Evolutionary conservation across 1,284 basidiomycete species (phyloP), one percentile per base, ranked within the genome.

Genomic region (Ganoderma sinense): DNA sequence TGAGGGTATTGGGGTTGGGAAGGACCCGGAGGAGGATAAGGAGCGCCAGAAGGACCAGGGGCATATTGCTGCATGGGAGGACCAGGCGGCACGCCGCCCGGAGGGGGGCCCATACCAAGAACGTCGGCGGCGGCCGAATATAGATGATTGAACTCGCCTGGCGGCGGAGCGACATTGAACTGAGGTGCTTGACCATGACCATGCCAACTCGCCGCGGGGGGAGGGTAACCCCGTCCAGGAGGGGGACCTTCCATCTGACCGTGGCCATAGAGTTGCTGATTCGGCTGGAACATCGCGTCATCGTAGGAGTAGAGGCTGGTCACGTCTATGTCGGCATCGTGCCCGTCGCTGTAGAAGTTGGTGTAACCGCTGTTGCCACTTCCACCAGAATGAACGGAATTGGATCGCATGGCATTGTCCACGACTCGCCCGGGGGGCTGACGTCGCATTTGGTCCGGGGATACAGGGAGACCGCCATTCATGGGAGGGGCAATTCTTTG

Each of bases 91-190:
- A 65, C 72, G 23, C 81, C 82, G 29, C 64, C 64, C 6, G 84
- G 85, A 67, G 89, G 89, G 36, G 88, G 89, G 0, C 85, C 87
- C 87, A 92, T 89, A 31, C 95, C 94, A 10, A 97, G 85, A 26
- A 96, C 92, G 77, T 93, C 90, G 40, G 92, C 94, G 3, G 95
- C 95, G 2, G 92, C 93, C 13, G 87, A 85, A 77, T 92, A 89
- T 23, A 91, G 78, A 48, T 84, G 82, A 76, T 90, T 88, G 72
- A 86, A 87, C 66, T 86, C 84, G 60, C 78, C 78, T 48, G 79
- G 78, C 31, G 77, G 81, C 33, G 82, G 75, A 13, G 66, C 65
- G 11, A 62, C 62, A 61, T 69, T 73, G 58, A 74, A 77, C 8
- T 84, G 83, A 0, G 80, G 74, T 71, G 81, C 78, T 66, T 81